Percentiles rank a stretch among this genome's conserved stretches.
phyloP scores from a whole-genome alignment of 169 alveolate species.

The Eimeria zaria region DNA sequence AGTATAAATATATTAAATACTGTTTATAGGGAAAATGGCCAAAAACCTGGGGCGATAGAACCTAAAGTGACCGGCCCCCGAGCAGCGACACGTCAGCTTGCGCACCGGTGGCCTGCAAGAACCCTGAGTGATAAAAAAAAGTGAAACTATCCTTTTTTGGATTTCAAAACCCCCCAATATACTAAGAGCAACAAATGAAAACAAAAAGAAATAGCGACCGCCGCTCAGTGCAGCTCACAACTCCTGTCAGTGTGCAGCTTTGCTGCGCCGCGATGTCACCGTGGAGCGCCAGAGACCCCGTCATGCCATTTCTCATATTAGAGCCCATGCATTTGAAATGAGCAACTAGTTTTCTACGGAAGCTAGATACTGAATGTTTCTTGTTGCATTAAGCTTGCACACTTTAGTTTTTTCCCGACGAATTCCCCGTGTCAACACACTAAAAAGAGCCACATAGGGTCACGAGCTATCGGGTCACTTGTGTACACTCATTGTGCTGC shows the following conservation, averaged over 20 bases:
- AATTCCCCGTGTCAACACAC: not conserved
- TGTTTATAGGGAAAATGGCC: conserved; percentile 41
- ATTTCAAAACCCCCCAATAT: conserved; percentile 58
- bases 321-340: not conserved
- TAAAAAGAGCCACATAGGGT: not conserved
- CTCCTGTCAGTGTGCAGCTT: conserved; percentile 76
- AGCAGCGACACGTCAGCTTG: conserved; percentile 69
- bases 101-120: conserved; percentile 28
- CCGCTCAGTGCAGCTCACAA: not conserved
- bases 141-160: conserved; percentile 59
- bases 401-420: not conserved
- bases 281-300: conserved; percentile 66
- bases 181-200: conserved; percentile 66
- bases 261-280: conserved; percentile 76
- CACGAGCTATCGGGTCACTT: conserved; percentile 47
- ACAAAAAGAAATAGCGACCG: conserved; percentile 7
- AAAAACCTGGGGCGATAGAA: conserved; percentile 73
- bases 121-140: conserved; percentile 28
- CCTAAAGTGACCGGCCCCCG: conserved; percentile 79
- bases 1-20: conserved; percentile 53
- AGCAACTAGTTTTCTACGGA: not conserved
- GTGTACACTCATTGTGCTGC: not conserved
- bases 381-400: not conserved
- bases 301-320: not conserved
- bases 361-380: not conserved